Base-by-base conservation (phyloP, 164 flowering plant species). In the Magnolia officinalis region DNA sequence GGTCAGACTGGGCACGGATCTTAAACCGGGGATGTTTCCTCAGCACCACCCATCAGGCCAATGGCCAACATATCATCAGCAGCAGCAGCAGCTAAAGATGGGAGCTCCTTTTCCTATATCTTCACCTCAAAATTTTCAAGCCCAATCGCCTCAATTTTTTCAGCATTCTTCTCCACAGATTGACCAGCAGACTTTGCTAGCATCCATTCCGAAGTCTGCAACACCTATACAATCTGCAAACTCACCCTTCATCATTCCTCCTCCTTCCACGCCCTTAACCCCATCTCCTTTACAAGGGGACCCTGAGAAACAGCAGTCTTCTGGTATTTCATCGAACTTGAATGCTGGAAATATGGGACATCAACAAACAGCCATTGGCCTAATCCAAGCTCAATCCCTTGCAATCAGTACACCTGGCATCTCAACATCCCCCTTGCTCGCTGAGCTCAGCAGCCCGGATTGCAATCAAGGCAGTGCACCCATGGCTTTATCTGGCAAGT, bases 401-500 rank as follows among this genome's bases (percentile, higher is more conserved):
- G 92, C 96, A 51, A 91, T 94, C 78, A 94, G 90, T 37, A 92
- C 96, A 71, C 96, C 97, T 80, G 99, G 97, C 78, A 91, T 94
- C 80, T 90, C 99, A 21, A 94, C 98, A 59, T 96, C 98, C n/a
- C 98, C 96, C 26, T 84, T 92, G 80, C 90, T 91, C 26, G 95
- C 92, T 7, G 96, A 95, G 79, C 88, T 83, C 74, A 86, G 87
- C 66, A 84, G 84, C 80, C 83, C 82, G 20, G 95, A 92, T 82
- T 90, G 86, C 9, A 80, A 77, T 81, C 91, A 86, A 83, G 95
- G 82, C 31, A 82, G 74, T 82, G 82, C 85, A 65, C 75, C 84
- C 23, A 55, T 87, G 76, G 59, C 79, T 45, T 73, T 80, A 63
- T 71, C 90, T 79, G 87, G 91, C 67, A 92, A 90, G 83, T 80